Conservation (phyloP, 108 stramenopile species). For the Stephanodiscus triporus region DNA sequence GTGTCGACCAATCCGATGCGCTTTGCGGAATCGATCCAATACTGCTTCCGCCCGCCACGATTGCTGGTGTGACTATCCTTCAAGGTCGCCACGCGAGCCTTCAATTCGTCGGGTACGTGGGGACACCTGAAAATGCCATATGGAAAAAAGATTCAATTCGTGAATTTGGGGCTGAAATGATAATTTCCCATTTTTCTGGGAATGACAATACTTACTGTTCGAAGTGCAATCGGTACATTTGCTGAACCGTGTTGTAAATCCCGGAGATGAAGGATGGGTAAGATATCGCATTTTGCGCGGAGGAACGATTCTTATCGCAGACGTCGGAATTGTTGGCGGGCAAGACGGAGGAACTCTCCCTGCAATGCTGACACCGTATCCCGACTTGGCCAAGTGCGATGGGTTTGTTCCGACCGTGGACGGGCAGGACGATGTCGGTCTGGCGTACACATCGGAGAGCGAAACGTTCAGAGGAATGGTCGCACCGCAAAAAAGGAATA, state of each 20-base stretch:
- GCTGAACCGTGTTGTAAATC: slow-evolving; percentile 88
- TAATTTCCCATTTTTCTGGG: too few relatives aligned
- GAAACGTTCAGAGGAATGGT: slow-evolving; percentile 2
- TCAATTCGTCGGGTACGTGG: slow-evolving; percentile 65
- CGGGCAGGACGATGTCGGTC: slow-evolving; percentile 68
- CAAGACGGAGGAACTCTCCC: slow-evolving; percentile 60
- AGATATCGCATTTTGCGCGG: slow-evolving; percentile 70
- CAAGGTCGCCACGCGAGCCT: slow-evolving; percentile 59
- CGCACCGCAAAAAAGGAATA: too few relatives aligned
- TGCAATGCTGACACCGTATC: slow-evolving; percentile 86
- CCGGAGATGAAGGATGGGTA: slow-evolving; percentile 84
- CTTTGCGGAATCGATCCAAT: slow-evolving; percentile 88
- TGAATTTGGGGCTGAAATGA: too few relatives aligned
- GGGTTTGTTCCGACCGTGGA: slow-evolving; percentile 89
- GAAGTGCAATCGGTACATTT: slow-evolving; percentile 86
- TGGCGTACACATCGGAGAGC: neutral
- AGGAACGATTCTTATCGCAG: slow-evolving; percentile 4
- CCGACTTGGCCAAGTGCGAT: slow-evolving; percentile 88
- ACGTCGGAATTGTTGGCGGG: neutral
- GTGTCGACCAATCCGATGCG: slow-evolving; percentile 82
- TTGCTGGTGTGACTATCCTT: slow-evolving; percentile 66
- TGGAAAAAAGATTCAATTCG: too few relatives aligned
- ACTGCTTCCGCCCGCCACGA: slow-evolving; percentile 88
- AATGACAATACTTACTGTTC: slow-evolving; percentile 31
- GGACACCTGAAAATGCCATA: slow-evolving; percentile 36